Evolutionary conservation across 2,329 filamentous ascomycete genomes (phyloP).

Genomic region (Aspergillus uvarum): DNA sequence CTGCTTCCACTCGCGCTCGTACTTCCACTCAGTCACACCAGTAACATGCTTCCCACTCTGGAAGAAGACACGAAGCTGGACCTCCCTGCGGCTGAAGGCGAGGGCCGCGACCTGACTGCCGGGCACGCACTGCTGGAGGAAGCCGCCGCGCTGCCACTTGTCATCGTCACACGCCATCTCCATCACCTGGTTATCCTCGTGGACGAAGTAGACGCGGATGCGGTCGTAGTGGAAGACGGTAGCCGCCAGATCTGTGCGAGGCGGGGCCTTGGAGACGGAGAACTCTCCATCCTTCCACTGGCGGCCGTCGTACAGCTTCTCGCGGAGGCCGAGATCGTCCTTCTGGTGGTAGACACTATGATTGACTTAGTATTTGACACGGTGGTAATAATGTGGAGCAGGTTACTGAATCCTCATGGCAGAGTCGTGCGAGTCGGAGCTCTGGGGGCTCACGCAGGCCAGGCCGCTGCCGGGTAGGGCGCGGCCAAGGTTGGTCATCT

Average conservation of each 20-base stretch:
- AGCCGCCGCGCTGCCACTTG: not conserved
- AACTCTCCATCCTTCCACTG: not conserved
- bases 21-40: not conserved
- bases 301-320: not conserved
- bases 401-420: not conserved
- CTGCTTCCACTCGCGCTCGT: not conserved
- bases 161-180: not conserved
- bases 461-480: not conserved
- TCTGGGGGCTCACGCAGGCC: not conserved
- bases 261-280: not conserved
- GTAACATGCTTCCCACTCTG: not conserved
- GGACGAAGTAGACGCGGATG: not conserved
- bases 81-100: not conserved
- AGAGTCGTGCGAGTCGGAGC: not conserved
- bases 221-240: not conserved
- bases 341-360: not conserved
- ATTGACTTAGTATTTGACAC: not conserved
- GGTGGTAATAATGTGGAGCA: not conserved
- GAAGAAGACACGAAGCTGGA: not conserved
- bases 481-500: not conserved
- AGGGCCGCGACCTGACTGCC: not conserved
- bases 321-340: not conserved
- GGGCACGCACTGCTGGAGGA: not conserved
- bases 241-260: not conserved
- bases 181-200: not conserved